Evolutionary conservation across 768 basidiomycete species (phyloP), one percentile per base, ranked within the genome.

Genomic region (Dentipellis sp.): DNA sequence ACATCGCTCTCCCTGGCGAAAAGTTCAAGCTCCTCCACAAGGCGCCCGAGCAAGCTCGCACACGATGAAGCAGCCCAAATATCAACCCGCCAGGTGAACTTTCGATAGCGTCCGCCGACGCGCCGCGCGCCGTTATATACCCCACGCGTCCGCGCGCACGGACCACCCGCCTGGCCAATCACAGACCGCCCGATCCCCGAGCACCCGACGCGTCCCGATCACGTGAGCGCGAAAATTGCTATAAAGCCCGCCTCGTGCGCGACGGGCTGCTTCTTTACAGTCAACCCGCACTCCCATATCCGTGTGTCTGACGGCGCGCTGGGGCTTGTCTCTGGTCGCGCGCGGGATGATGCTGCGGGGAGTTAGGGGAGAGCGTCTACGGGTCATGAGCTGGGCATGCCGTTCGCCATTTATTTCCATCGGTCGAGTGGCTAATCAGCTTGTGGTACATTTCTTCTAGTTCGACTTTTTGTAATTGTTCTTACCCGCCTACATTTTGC

Each of bases 71-170:
- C 67, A 50, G 72, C 82, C 77, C 84, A 86, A 86, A 86, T 85
- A 84, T 84, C 81, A 77, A 74, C 76, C 74, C 66, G 68, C 72
- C 73, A 83, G 83, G 84, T 86, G 77, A 76, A 86, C 83, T 86
- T 86, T 85, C 84, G 75, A 75, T 72, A 58, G 68, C 62, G 61
- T 59, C 61, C 48, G 19, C 4, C n/a, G 7, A 17, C 21, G 14
- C 14, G 12, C 2, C 1, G 2, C 8, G 19, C 10, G 21, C 16
- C 10, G 21, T 49, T 40, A 51, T 57, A 14, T n/a, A 22, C 19
- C 1, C 21, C 10, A 21, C 12, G 10, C n/a, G 67, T 67, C 66
- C 50, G 65, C 6, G 72, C 74, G 79, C 81, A 82, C 80, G 76
- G 81, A 79, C 81, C 81, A 29, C 29, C 29, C 29, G 29, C 6